Evolutionary conservation across 179 eudicot species (phyloP), one percentile per base, ranked within the genome.

Genomic region (Nepenthes alata): DNA sequence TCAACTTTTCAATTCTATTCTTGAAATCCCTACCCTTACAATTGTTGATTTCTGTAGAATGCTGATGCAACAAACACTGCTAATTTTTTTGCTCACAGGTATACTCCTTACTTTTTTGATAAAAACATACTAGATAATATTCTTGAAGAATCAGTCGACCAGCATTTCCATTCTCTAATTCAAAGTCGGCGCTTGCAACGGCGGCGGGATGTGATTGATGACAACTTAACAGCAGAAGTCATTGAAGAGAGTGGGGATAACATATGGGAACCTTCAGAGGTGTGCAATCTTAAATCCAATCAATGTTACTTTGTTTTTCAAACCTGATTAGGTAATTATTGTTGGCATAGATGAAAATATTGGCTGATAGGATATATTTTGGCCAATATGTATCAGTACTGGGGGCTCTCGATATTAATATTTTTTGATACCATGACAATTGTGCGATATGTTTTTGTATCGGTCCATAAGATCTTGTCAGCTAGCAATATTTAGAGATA

Each of bases 31-130:
- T 49, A 3, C 3, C 4, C 14, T 3, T 49, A 10, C 9, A 49
- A 6, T 10, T n/a, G 12, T 49, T n/a, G 13, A 3, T 55, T 55
- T 55, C 35, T 34, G 2, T 55, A 14, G 2, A 11, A 58, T 39
- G 35, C 51, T 58, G 25, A 56, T 59, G 49, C 52, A 62, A 67
- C 15, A 35, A 11, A 6, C 36, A n/a, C 48, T 38, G 3, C 7
- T 12, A 34, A 60, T 63, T 62, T 53, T 25, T 59, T 74, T 53
- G 13, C 54, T 60, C 38, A 56, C 75, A 91, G 98, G 98, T 91
- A 91, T 76, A 89, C 96, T 60, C 98, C 98, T 7, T 91, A 81
- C 69, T 91, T 91, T 68, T 91, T 91, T 72, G 91, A 91, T 72
- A 91, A 89, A 80, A 75, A 68, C 62, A 75, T 83, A 77, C 78